Base-by-base conservation (phyloP, 2,329 filamentous ascomycete species). In the Coniochaeta hoffmannii region DNA sequence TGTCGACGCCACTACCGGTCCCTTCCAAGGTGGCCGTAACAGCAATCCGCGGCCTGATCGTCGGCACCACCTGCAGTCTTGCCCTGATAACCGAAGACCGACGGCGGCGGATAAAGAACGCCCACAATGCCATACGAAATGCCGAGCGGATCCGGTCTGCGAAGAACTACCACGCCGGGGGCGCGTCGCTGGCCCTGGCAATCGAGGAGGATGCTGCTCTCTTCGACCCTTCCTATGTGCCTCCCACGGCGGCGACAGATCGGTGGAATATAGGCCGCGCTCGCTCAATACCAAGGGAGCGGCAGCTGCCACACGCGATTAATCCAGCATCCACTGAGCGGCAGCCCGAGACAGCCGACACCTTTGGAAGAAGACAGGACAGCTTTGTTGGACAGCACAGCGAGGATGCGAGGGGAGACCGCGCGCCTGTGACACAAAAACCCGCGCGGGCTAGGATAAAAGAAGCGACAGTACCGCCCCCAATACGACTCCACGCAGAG, bases 1-100 rank as follows among this genome's bases (percentile, higher is more conserved):
- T 70, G 67, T 64, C 67, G 53, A 60, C 70, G 36, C 68, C 68
- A 55, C 64, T 74, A 36, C 72, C 71, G 58, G 70, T 75, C 50
- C 74, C 74, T 54, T 76, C 74, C 57, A 74, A 73, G 66, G 71
- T 71, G 55, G 73, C 73, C 60, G 63, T 77, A 60, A 73, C 72
- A 62, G 69, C 73, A 26, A 68, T 77, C 52, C 72, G 73, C 35
- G 70, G 72, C 31, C 68, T 77, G 50, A 70, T 74, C 30, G 62
- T 76, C 10, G 75, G 75, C 56, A 77, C 75, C 1, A 73, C 74
- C 4, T 76, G 73, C 64, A 72, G 73, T 22, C 62, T 76, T 44
- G 71, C 70, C 30, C 59, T 76, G 38, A 58, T 76, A 55, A 69
- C 69, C 54, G 75, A 77, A 60, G 74, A 77, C 61, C 74, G 74